phyloP scores from a whole-genome alignment of 345 rosid genomes.

The Citrus sp. region DNA sequence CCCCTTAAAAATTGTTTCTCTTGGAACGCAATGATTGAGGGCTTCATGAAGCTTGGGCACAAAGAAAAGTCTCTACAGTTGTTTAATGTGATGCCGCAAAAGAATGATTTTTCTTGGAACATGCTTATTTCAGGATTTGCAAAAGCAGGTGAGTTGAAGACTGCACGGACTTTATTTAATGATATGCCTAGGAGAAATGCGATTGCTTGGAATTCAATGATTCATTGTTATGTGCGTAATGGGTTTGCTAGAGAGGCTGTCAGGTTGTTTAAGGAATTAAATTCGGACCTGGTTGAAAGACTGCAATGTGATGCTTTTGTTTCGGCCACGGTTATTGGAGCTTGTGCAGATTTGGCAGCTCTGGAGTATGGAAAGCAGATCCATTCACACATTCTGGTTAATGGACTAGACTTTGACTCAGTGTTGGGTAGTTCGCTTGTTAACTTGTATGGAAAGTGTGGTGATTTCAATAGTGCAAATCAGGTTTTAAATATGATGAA shows the following conservation, averaged over 20 bases:
- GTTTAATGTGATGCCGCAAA: constrained; percentile 54
- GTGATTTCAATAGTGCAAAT: constrained; percentile 57
- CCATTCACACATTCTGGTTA: constrained; percentile 53
- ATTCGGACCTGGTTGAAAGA: constrained; percentile 28
- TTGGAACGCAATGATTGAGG: constrained; percentile 73
- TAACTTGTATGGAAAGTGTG: constrained; percentile 68
- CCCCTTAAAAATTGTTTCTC: constrained; percentile 55
- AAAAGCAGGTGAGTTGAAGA: constrained; percentile 46
- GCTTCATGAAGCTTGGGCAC: constrained; percentile 51
- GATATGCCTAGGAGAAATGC: constrained; percentile 64
- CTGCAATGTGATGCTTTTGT: constrained; percentile 43
- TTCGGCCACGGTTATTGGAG: constrained; percentile 61
- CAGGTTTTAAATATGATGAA: constrained; percentile 38
- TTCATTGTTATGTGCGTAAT: constrained; percentile 48
- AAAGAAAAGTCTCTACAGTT: constrained; percentile 33
- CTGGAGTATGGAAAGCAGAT: constrained; percentile 63
- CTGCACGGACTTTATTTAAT: constrained; percentile 53
- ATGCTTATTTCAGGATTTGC: constrained; percentile 63
- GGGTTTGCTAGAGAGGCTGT: constrained; percentile 55
- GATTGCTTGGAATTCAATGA: constrained; percentile 54
- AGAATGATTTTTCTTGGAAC: constrained; percentile 65
- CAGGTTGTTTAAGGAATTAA: constrained; percentile 47
- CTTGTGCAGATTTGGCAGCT: constrained; percentile 57
- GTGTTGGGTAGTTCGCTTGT: constrained; percentile 59
- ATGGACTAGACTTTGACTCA: constrained; percentile 43